Conservation (phyloP, 352 stramenopile genomes). For the Globisporangium mamillatum region DNA sequence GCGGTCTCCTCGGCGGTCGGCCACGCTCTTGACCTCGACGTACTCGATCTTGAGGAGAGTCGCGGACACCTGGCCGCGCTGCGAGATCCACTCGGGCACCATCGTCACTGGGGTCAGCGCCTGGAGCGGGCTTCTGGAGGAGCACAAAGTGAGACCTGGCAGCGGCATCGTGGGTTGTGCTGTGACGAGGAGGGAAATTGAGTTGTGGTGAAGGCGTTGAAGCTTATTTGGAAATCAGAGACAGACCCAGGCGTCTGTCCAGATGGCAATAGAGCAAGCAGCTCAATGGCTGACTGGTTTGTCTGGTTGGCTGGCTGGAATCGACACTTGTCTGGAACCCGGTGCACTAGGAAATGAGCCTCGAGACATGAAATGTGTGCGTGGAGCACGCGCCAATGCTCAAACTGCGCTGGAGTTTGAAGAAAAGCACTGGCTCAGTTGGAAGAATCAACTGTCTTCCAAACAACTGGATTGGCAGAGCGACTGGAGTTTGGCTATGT, state of each 20-base stretch:
- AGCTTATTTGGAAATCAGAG: neutral
- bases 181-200: neutral
- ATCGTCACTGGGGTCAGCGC: slow-evolving; percentile 4
- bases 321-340: neutral
- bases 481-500: too few relatives aligned
- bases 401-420: neutral
- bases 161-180: slow-evolving; percentile 6
- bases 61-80: slow-evolving; percentile 8
- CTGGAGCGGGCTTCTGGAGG: neutral
- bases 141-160: neutral
- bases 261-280: neutral
- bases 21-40: neutral
- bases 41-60: slow-evolving; percentile 3
- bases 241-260: too few relatives aligned
- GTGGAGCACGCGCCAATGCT: neutral
- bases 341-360: slow-evolving; percentile 5
- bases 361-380: slow-evolving; percentile 3
- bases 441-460: neutral
- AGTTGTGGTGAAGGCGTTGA: neutral
- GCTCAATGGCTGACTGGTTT: neutral
- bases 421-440: neutral
- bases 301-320: neutral
- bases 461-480: too few relatives aligned
- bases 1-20: neutral
- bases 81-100: slow-evolving; percentile 9